Evolutionary conservation across 73 alveolate genomes (phyloP), one percentile per base, ranked within the genome.

Genomic region (Paramecium octaurelia): DNA sequence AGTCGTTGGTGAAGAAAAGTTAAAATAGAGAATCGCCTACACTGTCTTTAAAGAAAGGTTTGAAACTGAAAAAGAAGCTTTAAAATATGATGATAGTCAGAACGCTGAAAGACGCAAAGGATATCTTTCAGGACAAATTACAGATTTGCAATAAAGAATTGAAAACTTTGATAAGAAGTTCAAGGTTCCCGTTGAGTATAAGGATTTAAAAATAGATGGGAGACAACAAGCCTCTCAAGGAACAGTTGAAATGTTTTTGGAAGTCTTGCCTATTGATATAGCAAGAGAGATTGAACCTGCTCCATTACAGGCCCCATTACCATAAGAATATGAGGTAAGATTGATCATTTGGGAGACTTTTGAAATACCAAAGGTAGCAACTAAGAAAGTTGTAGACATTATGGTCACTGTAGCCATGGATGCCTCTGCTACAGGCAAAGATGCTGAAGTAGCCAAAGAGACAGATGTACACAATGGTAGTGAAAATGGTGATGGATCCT

Each of bases 401-500:
- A 94, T 93, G 89, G 92, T 96, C 59, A 93, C 94, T 84, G 99
- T 96, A 5, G 85, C 95, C 21, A 93, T 89, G 84, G 99, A 98
- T 85, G 99, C 99, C 7, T 92, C 98, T 18, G 99, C 98, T 4
- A 94, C 93, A 16, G 96, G 98, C 94, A 60, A 92, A 31, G 98
- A 94, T 20, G 96, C 93, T n/a, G 96, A 93, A 54, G 89, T 92
- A 6, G 92, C 92, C 24, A 94, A 96, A 89, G 95, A 95, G 91
- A 98, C 99, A 9, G 99, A 98, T 94, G 96, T 89, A 29, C 99
- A 98, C 92, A 88, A 92, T 84, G 98, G 99, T 24, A 93, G 98
- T 27, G 96, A 93, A 46, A 98, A 97, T 92, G 99, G 99, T 21
- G 95, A 93, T 40, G 99, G 99, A 14, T 95, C 92, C 8, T 98